These are phyloP conservation scores for Harringtonia aguacate DNA, from an alignment of 2,329 filamentous ascomycete species.

Conservation along the genomic window DNA sequence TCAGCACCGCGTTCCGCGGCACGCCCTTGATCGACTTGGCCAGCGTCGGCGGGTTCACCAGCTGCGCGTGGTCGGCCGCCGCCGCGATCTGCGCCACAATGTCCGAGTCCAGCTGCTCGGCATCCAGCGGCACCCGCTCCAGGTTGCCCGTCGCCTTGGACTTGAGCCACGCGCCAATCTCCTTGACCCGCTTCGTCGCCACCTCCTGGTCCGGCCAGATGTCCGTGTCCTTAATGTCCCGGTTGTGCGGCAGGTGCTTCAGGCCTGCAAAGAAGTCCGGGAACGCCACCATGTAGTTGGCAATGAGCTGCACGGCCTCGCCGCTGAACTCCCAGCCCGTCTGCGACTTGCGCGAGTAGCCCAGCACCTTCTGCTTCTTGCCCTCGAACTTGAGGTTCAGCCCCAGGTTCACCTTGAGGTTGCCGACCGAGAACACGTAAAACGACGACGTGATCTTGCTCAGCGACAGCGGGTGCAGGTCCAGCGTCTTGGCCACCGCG, in stretches of 20 bases:
- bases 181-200: constrained; percentile 75
- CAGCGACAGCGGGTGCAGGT: constrained; percentile 74
- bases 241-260: constrained; percentile 72
- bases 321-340: constrained; percentile 94
- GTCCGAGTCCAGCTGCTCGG: constrained; percentile 89
- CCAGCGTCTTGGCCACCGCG: constrained; percentile 72
- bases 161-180: constrained; percentile 91
- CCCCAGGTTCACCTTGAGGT: constrained; percentile 73
- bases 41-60: constrained; percentile 41
- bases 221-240: constrained; percentile 73
- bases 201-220: constrained; percentile 66
- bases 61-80: constrained; percentile 51
- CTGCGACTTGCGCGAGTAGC: constrained; percentile 78
- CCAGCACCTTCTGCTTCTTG: constrained; percentile 89
- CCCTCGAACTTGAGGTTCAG: constrained; percentile 96
- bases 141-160: constrained; percentile 83
- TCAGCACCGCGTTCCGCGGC: constrained; percentile 77
- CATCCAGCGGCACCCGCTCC: constrained; percentile 90
- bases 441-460: constrained; percentile 97
- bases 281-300: constrained; percentile 86
- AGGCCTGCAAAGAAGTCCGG: constrained; percentile 92
- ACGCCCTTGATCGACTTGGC: constrained; percentile 68
- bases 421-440: constrained; percentile 62
- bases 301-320: constrained; percentile 69
- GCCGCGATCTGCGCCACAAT: constrained; percentile 72